These are phyloP conservation scores for Aegle marmelos DNA, from an alignment of 345 rosid genomes.

Conservation along the genomic window DNA sequence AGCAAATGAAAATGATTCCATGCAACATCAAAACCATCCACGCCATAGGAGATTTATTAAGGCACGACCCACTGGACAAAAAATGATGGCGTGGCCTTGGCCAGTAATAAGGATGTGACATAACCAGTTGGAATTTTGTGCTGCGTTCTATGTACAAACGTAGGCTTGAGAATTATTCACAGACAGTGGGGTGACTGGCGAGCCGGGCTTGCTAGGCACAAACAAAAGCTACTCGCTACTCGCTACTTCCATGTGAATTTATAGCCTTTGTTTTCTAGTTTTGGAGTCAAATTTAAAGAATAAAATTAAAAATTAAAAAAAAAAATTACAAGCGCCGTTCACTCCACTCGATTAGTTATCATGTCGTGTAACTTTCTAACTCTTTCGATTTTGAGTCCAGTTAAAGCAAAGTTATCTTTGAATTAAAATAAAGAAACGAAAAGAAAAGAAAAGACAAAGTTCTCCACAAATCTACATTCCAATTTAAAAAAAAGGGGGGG, in stretches of 20 bases:
- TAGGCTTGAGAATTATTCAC: not conserved
- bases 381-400: not conserved
- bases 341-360: not conserved
- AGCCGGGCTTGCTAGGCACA: not conserved
- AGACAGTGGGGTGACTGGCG: not conserved
- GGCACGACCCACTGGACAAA: conserved; percentile 27
- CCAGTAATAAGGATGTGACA: conserved; percentile 22
- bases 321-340: not conserved
- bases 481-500: not conserved
- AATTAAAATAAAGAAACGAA: not conserved
- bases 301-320: too few relatives aligned
- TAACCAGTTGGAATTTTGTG: conserved; percentile 6
- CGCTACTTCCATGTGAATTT: conserved; percentile 7
- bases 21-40: conserved; percentile 14
- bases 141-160: not conserved
- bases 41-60: conserved; percentile 25
- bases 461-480: not conserved
- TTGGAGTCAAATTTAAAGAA: not conserved
- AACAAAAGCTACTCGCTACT: too few relatives aligned
- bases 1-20: conserved; percentile 21
- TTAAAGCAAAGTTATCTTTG: not conserved
- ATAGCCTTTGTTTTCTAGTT: not conserved
- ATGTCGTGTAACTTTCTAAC: not conserved
- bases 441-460: not conserved
- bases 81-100: not conserved